These are phyloP conservation scores for Tetrahymena elliotti DNA, from an alignment of 73 alveolate species.

Conservation along the genomic window DNA sequence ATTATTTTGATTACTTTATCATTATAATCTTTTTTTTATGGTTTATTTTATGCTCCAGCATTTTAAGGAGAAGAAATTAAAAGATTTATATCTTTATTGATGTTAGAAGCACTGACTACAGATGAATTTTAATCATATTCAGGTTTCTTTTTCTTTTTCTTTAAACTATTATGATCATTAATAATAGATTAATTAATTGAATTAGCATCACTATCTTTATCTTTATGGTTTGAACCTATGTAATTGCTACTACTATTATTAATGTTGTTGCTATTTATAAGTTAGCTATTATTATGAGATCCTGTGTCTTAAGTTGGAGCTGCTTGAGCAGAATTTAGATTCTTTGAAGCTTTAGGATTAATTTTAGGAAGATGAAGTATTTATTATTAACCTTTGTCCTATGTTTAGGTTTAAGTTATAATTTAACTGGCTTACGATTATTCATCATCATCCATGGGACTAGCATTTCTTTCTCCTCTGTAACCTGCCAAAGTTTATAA, in stretches of 20 bases:
- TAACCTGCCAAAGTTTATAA: conserved; percentile 36
- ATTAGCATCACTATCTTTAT: not conserved
- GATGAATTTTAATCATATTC: not conserved
- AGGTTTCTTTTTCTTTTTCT: not conserved
- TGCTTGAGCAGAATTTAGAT: not conserved
- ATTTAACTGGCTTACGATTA: not conserved
- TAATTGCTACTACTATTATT: not conserved
- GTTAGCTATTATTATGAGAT: not conserved
- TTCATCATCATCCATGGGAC: not conserved
- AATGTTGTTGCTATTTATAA: not conserved
- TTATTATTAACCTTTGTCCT: not conserved
- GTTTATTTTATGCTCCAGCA: not conserved
- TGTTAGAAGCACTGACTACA: not conserved
- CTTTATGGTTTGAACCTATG: not conserved
- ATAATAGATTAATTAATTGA: not conserved
- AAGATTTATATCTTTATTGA: not conserved
- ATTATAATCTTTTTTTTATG: not conserved
- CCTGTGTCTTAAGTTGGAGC: not conserved
- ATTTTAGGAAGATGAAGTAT: not conserved
- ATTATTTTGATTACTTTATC: not conserved
- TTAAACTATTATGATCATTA: not conserved
- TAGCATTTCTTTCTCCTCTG: not conserved
- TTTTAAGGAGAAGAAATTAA: not conserved
- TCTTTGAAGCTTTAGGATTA: not conserved
- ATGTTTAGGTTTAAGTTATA: not conserved